Evolutionary conservation across 169 alveolate species (phyloP), one percentile per base, ranked within the genome.

Genomic region (Eimeria falciformis): DNA sequence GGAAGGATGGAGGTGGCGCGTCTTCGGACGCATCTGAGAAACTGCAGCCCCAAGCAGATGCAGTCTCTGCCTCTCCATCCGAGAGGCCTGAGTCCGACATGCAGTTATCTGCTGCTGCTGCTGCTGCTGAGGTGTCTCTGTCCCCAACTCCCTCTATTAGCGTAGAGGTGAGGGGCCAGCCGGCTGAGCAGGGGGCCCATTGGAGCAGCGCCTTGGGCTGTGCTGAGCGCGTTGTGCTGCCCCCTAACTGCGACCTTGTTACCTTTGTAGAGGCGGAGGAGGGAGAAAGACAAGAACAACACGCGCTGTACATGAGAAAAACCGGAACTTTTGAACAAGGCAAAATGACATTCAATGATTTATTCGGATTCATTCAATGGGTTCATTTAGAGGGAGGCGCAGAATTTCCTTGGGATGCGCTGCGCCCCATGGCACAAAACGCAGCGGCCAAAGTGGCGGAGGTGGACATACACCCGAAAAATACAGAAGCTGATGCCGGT

Each of bases 281-380:
- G 1, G 77, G 77, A 23, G 43, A 0, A 11, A 18, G 37, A 27
- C 23, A 65, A 27, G 77, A 65, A 23, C 77, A 65, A 14, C 77
- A 65, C 37, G 77, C 33, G 77, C 77, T 65, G 40, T 25, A 21
- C 33, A n/a, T 9, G 37, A 65, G 77, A 65, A 46, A 65, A 11
- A 23, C 77, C 0, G 17, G 40, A 17, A 17, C 33, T 23, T 27
- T 65, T 18, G 77, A 65, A 11, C 25, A 25, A 25, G 77, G 77
- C 77, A 18, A 18, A 17, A n/a, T 17, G 77, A 21, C 17, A 9
- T 65, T 65, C 77, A 65, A 1, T 1, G 77, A 65, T 65, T 9
- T 65, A 27, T 65, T 65, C 77, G 77, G 18, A 14, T 65, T 65
- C 33, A 65, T 65, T 3, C 23, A 27, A 65, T 65, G 77, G 77